These are phyloP conservation scores for Phytophthora kernoviae DNA, from an alignment of 352 stramenopile species.

Conservation along the genomic window DNA sequence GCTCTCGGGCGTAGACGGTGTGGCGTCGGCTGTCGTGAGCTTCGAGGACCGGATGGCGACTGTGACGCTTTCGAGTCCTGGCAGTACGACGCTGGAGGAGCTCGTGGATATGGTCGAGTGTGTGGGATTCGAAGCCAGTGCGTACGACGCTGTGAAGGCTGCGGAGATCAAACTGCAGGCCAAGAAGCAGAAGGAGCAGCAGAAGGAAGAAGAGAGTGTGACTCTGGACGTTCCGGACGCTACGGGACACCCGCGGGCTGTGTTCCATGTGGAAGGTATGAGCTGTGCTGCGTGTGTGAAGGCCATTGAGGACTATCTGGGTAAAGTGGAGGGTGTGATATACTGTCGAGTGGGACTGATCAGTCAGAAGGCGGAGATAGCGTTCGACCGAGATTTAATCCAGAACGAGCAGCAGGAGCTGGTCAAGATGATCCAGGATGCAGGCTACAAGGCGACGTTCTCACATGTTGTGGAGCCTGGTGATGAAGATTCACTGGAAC, in stretches of 20 bases:
- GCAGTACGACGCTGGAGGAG: slow-evolving; percentile 61
- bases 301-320: slow-evolving; percentile 82
- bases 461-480: slow-evolving; percentile 78
- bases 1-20: slow-evolving; percentile 76
- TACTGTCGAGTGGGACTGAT: slow-evolving; percentile 85
- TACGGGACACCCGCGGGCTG: slow-evolving; percentile 58
- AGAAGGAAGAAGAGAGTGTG: slow-evolving; percentile 31
- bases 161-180: slow-evolving; percentile 54
- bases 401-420: slow-evolving; percentile 50
- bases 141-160: slow-evolving; percentile 61
- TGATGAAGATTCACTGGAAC: slow-evolving; percentile 78
- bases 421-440: slow-evolving; percentile 68
- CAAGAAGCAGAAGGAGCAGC: slow-evolving; percentile 39
- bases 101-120: slow-evolving; percentile 83
- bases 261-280: slow-evolving; percentile 88
- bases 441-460: slow-evolving; percentile 81
- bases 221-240: slow-evolving; percentile 40
- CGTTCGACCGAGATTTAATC: slow-evolving; percentile 82
- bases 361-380: slow-evolving; percentile 84
- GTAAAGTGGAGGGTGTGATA: slow-evolving; percentile 63
- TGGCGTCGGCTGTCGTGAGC: slow-evolving; percentile 64
- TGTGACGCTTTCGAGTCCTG: slow-evolving; percentile 50
- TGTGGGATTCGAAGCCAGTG: slow-evolving; percentile 64
- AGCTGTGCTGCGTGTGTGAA: slow-evolving; percentile 89
- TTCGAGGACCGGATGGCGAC: slow-evolving; percentile 77